Base-by-base conservation (phyloP, 2,329 filamentous ascomycete genomes). In the Fusarium piperis region DNA sequence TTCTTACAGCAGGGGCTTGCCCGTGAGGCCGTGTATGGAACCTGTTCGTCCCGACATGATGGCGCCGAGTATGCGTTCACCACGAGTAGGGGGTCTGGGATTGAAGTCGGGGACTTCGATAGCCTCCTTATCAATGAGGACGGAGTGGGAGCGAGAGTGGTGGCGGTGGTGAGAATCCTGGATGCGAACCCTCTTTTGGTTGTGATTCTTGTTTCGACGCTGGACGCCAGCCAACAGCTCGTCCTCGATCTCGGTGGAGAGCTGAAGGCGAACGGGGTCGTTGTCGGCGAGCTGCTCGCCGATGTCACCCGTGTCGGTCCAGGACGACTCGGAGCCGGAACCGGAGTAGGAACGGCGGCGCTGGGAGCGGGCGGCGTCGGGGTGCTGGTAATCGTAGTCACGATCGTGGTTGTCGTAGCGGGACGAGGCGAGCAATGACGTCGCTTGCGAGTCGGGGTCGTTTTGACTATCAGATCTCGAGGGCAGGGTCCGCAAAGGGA, bases 291-390 rank as follows among this genome's bases (percentile, higher is more conserved):
- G 87, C 87, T 97, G 95, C 85, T 98, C 95, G 78, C 94, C 94
- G 77, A 98, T 90, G 83, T 98, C 96, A 79, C 94, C 95, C 48
- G 95, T 97, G 82, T 98, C 94, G 79, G 93, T 95, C 94, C 94
- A 98, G 76, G 93, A 90, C 65, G 91, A 94, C 70, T 85, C 84
- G 81, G 93, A 93, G 77, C 86, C 86, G 77, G 87, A 88, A 78
- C 83, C 82, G 74, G 80, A 82, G 75, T 79, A 82, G 46, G 23
- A 28, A n/a, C 64, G 75, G 57, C 64, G 74, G 44, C 65, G 70
- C 44, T 48, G 44, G 20, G 62, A 13, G 32, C 64, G 55, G 53
- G 67, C 56, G 26, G 36, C 48, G 65, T 59, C 65, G 63, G 53
- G 55, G 48, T 51, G 63, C 63, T 62, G 64, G 74, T 85, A 87